phyloP scores from a whole-genome alignment of 2,329 filamentous ascomycete species.

The Hortaea sp. region DNA sequence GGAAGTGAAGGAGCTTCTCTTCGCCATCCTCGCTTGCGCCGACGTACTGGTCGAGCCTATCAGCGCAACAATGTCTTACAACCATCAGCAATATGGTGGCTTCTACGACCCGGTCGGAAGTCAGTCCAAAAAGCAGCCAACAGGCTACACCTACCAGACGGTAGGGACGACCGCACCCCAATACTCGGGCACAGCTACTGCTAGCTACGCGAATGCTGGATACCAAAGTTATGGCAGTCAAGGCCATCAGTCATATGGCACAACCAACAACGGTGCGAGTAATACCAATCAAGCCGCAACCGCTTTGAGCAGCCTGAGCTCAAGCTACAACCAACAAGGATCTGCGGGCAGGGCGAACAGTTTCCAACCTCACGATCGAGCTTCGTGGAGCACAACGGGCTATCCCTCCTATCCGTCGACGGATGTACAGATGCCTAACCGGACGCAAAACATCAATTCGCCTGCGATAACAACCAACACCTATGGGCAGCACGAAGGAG shows the following conservation, averaged over 20 bases:
- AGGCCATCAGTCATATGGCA: conserved; percentile 8
- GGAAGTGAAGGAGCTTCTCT: too few species aligned
- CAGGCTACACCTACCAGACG: conserved; percentile 13
- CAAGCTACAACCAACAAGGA: conserved; percentile 11
- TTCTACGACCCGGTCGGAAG: conserved; percentile 25
- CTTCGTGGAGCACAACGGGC: conserved; percentile 6
- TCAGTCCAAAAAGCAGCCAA: conserved; percentile 15
- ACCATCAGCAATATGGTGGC: conserved; percentile 11
- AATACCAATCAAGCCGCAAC: conserved; percentile 11
- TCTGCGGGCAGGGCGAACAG: background rate
- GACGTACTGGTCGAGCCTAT: too few species aligned
- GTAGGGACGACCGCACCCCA: conserved; percentile 4
- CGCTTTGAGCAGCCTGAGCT: conserved; percentile 15
- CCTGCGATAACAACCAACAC: conserved; percentile 15
- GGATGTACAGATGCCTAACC: conserved; percentile 5
- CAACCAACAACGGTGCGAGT: conserved; percentile 8
- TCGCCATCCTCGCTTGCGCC: too few species aligned
- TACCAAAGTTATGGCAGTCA: conserved; percentile 12
- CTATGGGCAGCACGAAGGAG: conserved; percentile 13
- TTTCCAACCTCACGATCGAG: conserved; percentile 3
- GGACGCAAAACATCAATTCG: conserved; percentile 15
- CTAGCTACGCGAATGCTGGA: conserved; percentile 2
- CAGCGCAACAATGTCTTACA: conserved; percentile 12
- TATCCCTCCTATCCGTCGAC: conserved; percentile 3
- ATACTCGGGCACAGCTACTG: conserved; percentile 2